Percentiles rank a stretch among this genome's conserved stretches.
These are phyloP conservation scores for Meira nashicola DNA, from an alignment of 1,284 basidiomycete genomes.

Conservation along the genomic window DNA sequence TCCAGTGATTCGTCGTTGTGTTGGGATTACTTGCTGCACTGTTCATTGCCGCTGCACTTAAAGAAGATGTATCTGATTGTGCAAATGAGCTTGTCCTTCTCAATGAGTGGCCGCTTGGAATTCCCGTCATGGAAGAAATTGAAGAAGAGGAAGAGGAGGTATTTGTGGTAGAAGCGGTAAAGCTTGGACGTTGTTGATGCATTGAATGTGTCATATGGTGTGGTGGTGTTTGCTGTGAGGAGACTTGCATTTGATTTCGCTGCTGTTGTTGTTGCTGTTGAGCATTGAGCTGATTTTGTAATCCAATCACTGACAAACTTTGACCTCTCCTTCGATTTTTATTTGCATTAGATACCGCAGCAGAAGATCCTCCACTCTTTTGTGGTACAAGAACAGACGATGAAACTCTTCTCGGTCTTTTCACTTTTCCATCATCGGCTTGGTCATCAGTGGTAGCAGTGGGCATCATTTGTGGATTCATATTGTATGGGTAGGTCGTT, in stretches of 20 bases:
- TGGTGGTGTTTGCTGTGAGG: no score
- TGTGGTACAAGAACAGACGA: constrained; percentile 37
- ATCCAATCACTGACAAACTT: constrained; percentile 35
- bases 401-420: constrained; percentile 40
- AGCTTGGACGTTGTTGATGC: constrained; percentile 2
- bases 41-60: constrained; percentile 10
- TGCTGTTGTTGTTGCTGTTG: constrained; percentile 13
- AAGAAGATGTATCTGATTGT: constrained; percentile 33
- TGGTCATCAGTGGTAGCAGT: background rate
- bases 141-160: constrained; percentile 1
- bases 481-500: no score
- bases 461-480: background rate
- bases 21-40: no score
- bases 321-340: constrained; percentile 38
- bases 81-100: constrained; percentile 28
- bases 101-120: constrained; percentile 18
- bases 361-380: constrained; percentile 21
- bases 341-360: constrained; percentile 2
- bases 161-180: background rate
- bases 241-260: background rate
- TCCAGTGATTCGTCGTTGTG: constrained; percentile 6
- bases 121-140: background rate
- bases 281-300: constrained; percentile 25
- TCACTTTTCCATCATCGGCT: constrained; percentile 45
- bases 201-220: background rate